Conservation (phyloP, 371 early-diverging fungal species). For the Mortierella sp. region DNA sequence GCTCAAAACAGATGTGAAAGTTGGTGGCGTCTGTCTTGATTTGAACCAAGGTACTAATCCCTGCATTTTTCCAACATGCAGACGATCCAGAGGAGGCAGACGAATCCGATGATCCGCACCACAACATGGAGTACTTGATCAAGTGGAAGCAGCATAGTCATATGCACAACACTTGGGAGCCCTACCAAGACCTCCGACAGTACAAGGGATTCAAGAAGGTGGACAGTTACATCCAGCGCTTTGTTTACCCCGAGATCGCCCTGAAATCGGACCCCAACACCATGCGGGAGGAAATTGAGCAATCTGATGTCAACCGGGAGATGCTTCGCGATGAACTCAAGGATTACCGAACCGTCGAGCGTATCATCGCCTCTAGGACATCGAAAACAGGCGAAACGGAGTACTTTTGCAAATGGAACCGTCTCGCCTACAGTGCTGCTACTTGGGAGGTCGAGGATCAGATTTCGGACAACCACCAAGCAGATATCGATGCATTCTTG, state of each 20-base stretch:
- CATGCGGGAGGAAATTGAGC: constrained; percentile 90
- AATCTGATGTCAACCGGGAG: constrained; percentile 85
- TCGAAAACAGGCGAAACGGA: constrained; percentile 68
- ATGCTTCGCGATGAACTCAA: constrained; percentile 86
- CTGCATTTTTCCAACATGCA: not conserved
- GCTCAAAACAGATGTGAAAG: not conserved
- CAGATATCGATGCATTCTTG: constrained; percentile 88
- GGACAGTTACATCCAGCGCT: constrained; percentile 86
- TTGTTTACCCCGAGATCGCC: constrained; percentile 73
- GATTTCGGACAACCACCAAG: constrained; percentile 75
- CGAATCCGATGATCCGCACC: constrained; percentile 65
- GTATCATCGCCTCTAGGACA: constrained; percentile 81
- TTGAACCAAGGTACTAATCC: not conserved
- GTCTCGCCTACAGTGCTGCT: constrained; percentile 88
- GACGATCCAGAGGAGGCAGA: constrained; percentile 61
- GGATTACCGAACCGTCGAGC: constrained; percentile 91
- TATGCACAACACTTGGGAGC: constrained; percentile 95
- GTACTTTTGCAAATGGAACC: constrained; percentile 95
- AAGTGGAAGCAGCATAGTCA: constrained; percentile 97
- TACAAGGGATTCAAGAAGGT: constrained; percentile 93
- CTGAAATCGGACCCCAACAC: constrained; percentile 79
- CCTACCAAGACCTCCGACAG: constrained; percentile 69
- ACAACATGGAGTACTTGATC: constrained; percentile 85
- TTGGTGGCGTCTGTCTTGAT: not conserved
- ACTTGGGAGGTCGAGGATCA: constrained; percentile 91